Evolutionary conservation across 2,329 filamentous ascomycete genomes (phyloP).

Genomic region (Stemphylium lycopersici): DNA sequence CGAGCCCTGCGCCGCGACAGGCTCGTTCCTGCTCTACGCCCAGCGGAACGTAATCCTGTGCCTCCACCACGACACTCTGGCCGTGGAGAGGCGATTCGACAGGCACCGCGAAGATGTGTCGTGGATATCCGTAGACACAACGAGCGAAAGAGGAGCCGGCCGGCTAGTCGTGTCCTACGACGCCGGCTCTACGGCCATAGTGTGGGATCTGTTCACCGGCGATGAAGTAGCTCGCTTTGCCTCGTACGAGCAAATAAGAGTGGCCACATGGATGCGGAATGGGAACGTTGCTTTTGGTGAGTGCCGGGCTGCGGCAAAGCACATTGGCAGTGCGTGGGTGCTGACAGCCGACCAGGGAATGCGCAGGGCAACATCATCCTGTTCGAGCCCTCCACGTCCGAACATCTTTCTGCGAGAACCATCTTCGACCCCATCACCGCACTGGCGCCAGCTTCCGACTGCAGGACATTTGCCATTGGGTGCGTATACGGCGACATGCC

Average conservation of each 20-base stretch:
- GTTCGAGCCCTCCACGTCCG: slow-evolving; percentile 90
- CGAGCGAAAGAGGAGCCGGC: slow-evolving; percentile 84
- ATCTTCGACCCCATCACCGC: slow-evolving; percentile 96
- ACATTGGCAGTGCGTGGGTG: slow-evolving; percentile 6
- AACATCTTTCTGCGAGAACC: slow-evolving; percentile 88
- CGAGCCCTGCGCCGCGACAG: slow-evolving; percentile 88
- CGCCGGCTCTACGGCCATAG: slow-evolving; percentile 85
- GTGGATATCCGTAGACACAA: slow-evolving; percentile 86
- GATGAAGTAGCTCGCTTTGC: slow-evolving; percentile 90
- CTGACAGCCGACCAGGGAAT: slow-evolving; percentile 68
- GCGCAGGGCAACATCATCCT: slow-evolving; percentile 90
- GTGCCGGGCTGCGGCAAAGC: slow-evolving; percentile 35
- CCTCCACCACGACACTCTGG: slow-evolving; percentile 89
- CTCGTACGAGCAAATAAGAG: slow-evolving; percentile 84
- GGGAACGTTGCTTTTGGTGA: slow-evolving; percentile 96
- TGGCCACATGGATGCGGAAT: slow-evolving; percentile 94
- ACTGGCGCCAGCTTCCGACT: slow-evolving; percentile 85
- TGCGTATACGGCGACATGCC: slow-evolving; percentile 51
- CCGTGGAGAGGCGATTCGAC: slow-evolving; percentile 84
- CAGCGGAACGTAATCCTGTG: slow-evolving; percentile 82
- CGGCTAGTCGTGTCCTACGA: slow-evolving; percentile 93
- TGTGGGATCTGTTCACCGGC: slow-evolving; percentile 95
- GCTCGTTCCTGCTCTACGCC: slow-evolving; percentile 87
- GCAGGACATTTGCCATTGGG: slow-evolving; percentile 95
- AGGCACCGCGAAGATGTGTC: slow-evolving; percentile 82